Evolutionary conservation across 2,329 filamentous ascomycete species (phyloP).

Genomic region (Ambrosiella cleistominuta): DNA sequence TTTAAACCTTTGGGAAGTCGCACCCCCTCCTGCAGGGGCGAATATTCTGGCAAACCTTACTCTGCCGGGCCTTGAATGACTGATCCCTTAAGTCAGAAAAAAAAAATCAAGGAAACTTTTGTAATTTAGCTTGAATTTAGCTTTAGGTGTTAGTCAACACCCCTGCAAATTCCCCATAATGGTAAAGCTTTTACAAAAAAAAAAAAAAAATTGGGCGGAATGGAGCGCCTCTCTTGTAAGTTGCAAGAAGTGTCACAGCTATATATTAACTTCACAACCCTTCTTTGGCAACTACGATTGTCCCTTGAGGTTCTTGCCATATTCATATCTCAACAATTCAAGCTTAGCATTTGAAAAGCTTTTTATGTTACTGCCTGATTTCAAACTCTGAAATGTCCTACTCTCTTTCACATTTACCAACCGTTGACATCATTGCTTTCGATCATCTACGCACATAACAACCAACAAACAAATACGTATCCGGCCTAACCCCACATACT

Average conservation of each 20-base stretch:
- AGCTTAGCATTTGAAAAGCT: neutral
- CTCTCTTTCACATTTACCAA: no score
- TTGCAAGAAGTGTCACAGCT: neutral
- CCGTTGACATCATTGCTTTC: neutral
- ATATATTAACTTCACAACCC: neutral
- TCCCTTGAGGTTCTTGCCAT: neutral
- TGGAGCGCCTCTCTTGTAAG: neutral
- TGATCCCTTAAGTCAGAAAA: neutral
- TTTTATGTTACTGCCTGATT: neutral
- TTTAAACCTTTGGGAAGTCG: neutral
- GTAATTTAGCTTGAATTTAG: neutral
- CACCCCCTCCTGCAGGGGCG: neutral
- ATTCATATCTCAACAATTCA: neutral
- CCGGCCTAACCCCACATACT: neutral
- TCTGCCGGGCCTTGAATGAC: neutral
- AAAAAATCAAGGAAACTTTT: neutral
- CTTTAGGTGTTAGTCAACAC: neutral
- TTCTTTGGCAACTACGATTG: neutral
- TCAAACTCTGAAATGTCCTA: neutral
- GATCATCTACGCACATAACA: neutral
- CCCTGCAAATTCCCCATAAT: neutral
- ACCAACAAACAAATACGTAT: neutral
- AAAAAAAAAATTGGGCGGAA: neutral
- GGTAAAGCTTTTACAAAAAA: neutral
- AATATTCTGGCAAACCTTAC: neutral